Evolutionary conservation across 257 asterid species (phyloP).

Genomic region (Orobanche coerulescens): DNA sequence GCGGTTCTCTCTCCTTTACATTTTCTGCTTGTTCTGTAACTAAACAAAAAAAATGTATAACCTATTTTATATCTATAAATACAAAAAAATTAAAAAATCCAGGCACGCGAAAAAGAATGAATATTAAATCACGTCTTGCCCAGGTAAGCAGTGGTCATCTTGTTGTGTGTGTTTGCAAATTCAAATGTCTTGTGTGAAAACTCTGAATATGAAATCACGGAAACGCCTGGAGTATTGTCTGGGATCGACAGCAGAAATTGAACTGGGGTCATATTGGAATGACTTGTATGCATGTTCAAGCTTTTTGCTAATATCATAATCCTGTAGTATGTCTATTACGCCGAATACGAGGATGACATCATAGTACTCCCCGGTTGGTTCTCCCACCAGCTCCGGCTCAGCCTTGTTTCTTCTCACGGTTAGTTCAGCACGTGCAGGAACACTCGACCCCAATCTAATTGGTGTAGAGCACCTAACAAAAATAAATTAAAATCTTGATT

Average conservation of each 20-base stretch:
- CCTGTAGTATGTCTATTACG: slow-evolving; percentile 81
- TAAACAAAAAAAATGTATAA: slow-evolving; percentile 24
- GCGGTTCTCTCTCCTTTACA: slow-evolving; percentile 34
- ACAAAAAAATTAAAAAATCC: slow-evolving; percentile 16
- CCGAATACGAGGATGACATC: slow-evolving; percentile 82
- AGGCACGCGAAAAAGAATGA: slow-evolving; percentile 20
- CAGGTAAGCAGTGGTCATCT: not conserved
- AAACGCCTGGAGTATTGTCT: slow-evolving; percentile 75
- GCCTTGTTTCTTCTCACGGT: slow-evolving; percentile 48
- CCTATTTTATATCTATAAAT: slow-evolving; percentile 28
- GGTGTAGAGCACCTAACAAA: slow-evolving; percentile 37
- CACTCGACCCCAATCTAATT: slow-evolving; percentile 46
- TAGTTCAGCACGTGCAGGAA: slow-evolving; percentile 77
- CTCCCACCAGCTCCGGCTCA: slow-evolving; percentile 71
- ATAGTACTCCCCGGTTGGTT: slow-evolving; percentile 73
- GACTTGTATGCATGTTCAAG: slow-evolving; percentile 96
- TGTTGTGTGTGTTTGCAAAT: not conserved
- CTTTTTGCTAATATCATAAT: slow-evolving; percentile 91
- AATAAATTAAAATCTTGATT: not conserved
- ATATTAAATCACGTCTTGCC: slow-evolving; percentile 4
- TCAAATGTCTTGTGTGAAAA: slow-evolving; percentile 62
- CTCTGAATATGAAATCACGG: slow-evolving; percentile 66
- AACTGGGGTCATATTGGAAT: slow-evolving; percentile 69
- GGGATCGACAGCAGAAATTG: slow-evolving; percentile 93
- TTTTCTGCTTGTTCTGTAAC: slow-evolving; percentile 23